Percentiles rank a stretch among this genome's conserved stretches.
phyloP scores from a whole-genome alignment of 1,284 basidiomycete species.

The Cutaneotrichosporon sp. region DNA sequence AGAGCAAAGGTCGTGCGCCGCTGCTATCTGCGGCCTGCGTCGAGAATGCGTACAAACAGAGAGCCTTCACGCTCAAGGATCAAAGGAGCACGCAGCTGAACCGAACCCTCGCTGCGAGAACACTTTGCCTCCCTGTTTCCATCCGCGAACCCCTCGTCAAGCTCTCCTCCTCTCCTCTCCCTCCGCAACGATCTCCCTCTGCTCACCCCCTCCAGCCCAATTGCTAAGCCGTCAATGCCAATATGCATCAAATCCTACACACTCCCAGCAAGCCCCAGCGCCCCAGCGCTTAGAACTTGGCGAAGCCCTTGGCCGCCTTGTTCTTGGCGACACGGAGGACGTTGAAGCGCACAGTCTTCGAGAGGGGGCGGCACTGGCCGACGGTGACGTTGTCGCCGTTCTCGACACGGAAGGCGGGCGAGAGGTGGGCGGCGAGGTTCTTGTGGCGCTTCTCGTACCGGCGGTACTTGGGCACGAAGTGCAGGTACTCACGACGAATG shows the following conservation, averaged over 20 bases:
- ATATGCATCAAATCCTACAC: conserved; percentile 27
- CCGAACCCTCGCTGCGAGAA: too few relatives aligned
- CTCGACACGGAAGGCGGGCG: conserved; percentile 97
- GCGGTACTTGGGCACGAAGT: conserved; percentile 98
- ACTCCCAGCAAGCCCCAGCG: conserved; percentile 14
- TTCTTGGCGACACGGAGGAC: conserved; percentile 85
- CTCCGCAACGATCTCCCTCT: neutral
- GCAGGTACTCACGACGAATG: conserved; percentile 97
- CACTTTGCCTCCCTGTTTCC: too few relatives aligned
- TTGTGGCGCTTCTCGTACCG: conserved; percentile 98
- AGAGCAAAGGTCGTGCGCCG: too few relatives aligned
- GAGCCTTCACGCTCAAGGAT: too few relatives aligned
- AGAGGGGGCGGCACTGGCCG: conserved; percentile 98
- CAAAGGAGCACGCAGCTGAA: too few relatives aligned
- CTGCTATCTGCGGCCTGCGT: too few relatives aligned
- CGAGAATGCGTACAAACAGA: too few relatives aligned
- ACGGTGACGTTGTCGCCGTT: conserved; percentile 92
- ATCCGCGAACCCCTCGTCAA: too few relatives aligned
- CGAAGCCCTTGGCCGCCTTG: conserved; percentile 88
- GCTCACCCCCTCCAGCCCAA: neutral
- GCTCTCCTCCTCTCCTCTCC: neutral
- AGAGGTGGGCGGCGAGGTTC: conserved; percentile 96
- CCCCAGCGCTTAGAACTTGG: conserved; percentile 74
- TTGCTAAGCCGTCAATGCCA: conserved; percentile 15
- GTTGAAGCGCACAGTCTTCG: conserved; percentile 99